Percentiles rank a stretch among this genome's conserved stretches.
Evolutionary conservation across 1,139 yeast genomes (phyloP).

Genomic region (Pichia sp.): DNA sequence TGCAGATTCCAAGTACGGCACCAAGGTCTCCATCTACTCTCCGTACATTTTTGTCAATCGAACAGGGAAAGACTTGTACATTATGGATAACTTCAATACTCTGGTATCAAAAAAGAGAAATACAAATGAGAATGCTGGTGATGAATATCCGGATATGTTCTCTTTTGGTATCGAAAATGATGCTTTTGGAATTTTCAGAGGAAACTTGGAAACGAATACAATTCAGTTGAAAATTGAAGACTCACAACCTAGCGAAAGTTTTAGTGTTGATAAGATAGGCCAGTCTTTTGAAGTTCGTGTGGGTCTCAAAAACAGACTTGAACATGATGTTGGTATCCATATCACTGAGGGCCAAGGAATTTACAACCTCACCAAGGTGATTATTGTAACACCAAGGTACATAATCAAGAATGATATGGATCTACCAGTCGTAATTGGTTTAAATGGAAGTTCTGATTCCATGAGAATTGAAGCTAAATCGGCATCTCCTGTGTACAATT

Average conservation of each 20-base stretch:
- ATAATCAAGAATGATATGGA: slow-evolving; percentile 58
- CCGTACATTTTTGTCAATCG: slow-evolving; percentile 82
- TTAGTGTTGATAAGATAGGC: slow-evolving; percentile 89
- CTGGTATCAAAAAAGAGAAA: slow-evolving; percentile 29
- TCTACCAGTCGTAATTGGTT: slow-evolving; percentile 55
- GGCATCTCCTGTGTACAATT: slow-evolving; percentile 57
- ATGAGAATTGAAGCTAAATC: slow-evolving; percentile 40
- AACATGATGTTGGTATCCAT: slow-evolving; percentile 68
- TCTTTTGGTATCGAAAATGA: slow-evolving; percentile 56
- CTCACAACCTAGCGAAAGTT: slow-evolving; percentile 67
- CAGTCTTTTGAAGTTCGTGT: slow-evolving; percentile 64
- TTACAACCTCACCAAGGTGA: slow-evolving; percentile 68
- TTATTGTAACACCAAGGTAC: slow-evolving; percentile 78
- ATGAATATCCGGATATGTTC: slow-evolving; percentile 65
- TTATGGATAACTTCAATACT: slow-evolving; percentile 51
- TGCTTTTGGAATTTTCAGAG: slow-evolving; percentile 19
- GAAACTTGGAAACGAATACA: slow-evolving; percentile 45
- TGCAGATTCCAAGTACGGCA: slow-evolving; percentile 42
- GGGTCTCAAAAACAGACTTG: slow-evolving; percentile 50
- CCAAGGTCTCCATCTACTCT: slow-evolving; percentile 63
- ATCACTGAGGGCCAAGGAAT: slow-evolving; percentile 85
- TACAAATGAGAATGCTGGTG: slow-evolving; percentile 23
- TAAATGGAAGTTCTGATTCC: slow-evolving; percentile 54
- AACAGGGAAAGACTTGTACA: slow-evolving; percentile 59
- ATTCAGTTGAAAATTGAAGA: slow-evolving; percentile 66